A percentile compares a stretch with the other conserved stretches of the same genome.
phyloP scores from a whole-genome alignment of 768 basidiomycete species.

The Tulasnella sp. region DNA sequence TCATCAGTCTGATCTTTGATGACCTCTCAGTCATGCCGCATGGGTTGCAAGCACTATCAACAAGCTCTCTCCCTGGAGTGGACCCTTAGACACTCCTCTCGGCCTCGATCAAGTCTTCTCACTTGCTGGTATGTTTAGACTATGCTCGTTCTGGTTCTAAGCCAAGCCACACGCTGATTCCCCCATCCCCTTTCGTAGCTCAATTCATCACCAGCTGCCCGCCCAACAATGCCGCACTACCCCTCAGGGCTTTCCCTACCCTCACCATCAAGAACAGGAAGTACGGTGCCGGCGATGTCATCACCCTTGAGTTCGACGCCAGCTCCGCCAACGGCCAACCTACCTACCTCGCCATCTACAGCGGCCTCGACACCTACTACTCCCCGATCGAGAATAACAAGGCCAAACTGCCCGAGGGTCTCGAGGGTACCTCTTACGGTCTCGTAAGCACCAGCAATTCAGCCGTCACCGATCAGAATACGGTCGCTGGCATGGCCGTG shows the following conservation, averaged over 20 bases:
- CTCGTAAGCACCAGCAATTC: slow-evolving; percentile 34
- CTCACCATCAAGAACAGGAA: slow-evolving; percentile 26
- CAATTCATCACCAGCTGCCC: slow-evolving; percentile 46
- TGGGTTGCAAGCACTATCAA: slow-evolving; percentile 46
- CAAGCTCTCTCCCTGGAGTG: slow-evolving; percentile 41
- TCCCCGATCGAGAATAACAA: slow-evolving; percentile 27
- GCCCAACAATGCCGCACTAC: slow-evolving; percentile 35
- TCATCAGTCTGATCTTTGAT: no score
- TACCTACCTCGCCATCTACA: slow-evolving; percentile 11
- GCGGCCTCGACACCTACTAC: slow-evolving; percentile 30
- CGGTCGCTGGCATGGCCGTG: slow-evolving; percentile 39
- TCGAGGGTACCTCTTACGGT: slow-evolving; percentile 43
- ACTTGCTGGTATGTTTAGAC: slow-evolving; percentile 30
- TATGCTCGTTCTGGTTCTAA: background rate
- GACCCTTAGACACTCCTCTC: slow-evolving; percentile 43
- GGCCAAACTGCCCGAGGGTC: slow-evolving; percentile 33
- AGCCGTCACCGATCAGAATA: slow-evolving; percentile 35
- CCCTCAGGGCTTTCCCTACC: slow-evolving; percentile 42
- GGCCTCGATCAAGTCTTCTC: slow-evolving; percentile 37
- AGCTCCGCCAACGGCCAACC: slow-evolving; percentile 13
- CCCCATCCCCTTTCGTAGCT: slow-evolving; percentile 19
- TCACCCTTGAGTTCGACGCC: slow-evolving; percentile 23
- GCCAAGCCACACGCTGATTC: background rate
- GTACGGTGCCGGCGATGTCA: slow-evolving; percentile 22
- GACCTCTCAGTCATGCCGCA: slow-evolving; percentile 36